phyloP scores from a whole-genome alignment of 192 early-diverging fungal genomes.

The Entrophospora sp. region DNA sequence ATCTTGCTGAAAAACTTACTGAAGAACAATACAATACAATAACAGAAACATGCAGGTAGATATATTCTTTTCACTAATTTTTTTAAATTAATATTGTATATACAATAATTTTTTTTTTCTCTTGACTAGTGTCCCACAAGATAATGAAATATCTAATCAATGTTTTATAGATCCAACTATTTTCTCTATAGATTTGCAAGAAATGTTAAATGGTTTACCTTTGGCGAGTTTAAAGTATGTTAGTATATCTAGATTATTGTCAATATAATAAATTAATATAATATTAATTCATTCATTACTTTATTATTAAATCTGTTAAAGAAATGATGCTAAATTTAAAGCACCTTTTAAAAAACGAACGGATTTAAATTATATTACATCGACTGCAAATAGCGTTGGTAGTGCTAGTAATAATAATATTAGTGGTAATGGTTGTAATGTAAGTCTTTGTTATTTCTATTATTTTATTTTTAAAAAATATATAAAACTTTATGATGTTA shows the following conservation, averaged over 20 bases:
- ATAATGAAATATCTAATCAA: constrained; percentile 1
- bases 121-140: neutral
- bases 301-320: neutral
- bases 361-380: constrained; percentile 12
- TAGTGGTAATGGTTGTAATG: no score
- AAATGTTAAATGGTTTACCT: neutral
- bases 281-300: neutral
- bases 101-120: neutral
- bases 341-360: neutral
- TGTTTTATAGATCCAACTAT: constrained; percentile 16
- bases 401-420: neutral
- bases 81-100: neutral
- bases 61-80: neutral
- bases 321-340: neutral
- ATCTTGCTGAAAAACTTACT: neutral
- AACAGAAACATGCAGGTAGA: neutral
- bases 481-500: neutral
- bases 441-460: no score
- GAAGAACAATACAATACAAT: neutral
- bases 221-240: constrained; percentile 16
- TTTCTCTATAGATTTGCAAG: constrained; percentile 6
- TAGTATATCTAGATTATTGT: neutral
- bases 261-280: no score
- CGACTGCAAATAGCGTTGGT: no score
- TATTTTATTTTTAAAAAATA: neutral